phyloP scores from a whole-genome alignment of 2,329 filamentous ascomycete genomes.

The Penicillium frequentans region DNA sequence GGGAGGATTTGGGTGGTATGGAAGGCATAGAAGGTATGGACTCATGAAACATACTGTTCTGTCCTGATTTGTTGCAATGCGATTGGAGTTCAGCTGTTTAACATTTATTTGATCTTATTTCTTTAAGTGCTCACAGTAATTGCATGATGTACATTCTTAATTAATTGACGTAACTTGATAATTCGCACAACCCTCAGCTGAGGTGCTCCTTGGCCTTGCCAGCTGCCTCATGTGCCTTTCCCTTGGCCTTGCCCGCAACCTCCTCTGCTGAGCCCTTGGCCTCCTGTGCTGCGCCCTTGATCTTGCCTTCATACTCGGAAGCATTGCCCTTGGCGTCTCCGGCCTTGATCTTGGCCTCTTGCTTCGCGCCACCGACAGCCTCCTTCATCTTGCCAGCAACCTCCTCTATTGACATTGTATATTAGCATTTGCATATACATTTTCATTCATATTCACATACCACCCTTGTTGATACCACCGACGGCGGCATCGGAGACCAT shows the following conservation, averaged over 20 bases:
- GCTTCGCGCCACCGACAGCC: constrained; percentile 41
- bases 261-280: constrained; percentile 38
- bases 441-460: constrained; percentile 43
- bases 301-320: constrained; percentile 29
- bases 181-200: not conserved
- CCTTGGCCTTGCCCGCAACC: constrained; percentile 27
- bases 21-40: constrained; percentile 44
- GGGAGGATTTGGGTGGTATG: constrained; percentile 67
- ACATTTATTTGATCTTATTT: not conserved
- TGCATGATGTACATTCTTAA: not conserved
- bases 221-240: constrained; percentile 25
- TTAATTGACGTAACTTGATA: not conserved
- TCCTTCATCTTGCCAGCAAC: constrained; percentile 48
- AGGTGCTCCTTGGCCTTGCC: constrained; percentile 28
- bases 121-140: not conserved
- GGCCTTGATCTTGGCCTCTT: constrained; percentile 46
- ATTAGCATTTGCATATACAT: not conserved
- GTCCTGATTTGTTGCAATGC: not conserved
- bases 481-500: constrained; percentile 57
- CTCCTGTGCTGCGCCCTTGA: constrained; percentile 38
- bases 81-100: not conserved
- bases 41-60: not conserved
- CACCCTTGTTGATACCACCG: constrained; percentile 62
- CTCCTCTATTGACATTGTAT: constrained; percentile 45
- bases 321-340: constrained; percentile 33